These are phyloP conservation scores for Saxispiralis lemnorum DNA, from an alignment of 495 filamentous ascomycete genomes.

Conservation along the genomic window DNA sequence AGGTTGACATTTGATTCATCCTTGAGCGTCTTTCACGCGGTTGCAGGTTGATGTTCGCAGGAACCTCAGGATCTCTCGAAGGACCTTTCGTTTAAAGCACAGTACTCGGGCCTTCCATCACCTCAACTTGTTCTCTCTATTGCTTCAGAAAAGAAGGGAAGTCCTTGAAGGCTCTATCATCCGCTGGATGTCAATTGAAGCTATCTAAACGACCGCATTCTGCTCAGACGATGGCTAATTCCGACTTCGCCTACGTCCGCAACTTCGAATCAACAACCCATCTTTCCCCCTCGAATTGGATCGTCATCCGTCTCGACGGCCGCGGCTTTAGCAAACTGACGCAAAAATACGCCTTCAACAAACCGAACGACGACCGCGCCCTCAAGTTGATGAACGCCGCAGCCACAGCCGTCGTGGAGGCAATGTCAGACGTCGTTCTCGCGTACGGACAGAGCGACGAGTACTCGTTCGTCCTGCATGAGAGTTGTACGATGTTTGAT, in stretches of 20 bases:
- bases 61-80: too few species aligned
- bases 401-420: constrained; percentile 63
- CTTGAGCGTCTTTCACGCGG: too few species aligned
- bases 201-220: too few species aligned
- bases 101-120: too few species aligned
- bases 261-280: constrained; percentile 64
- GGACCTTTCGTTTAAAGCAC: too few species aligned
- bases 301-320: constrained; percentile 83
- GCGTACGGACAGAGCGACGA: constrained; percentile 91
- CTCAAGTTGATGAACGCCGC: constrained; percentile 89
- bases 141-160: too few species aligned
- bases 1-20: too few species aligned
- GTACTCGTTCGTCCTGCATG: constrained; percentile 80
- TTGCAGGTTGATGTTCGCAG: too few species aligned
- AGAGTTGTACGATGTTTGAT: constrained; percentile 64
- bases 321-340: constrained; percentile 75
- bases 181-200: too few species aligned
- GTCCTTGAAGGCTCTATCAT: too few species aligned
- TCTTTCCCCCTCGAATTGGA: constrained; percentile 79
- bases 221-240: constrained; percentile 12
- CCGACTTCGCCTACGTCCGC: constrained; percentile 83
- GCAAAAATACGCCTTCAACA: constrained; percentile 60
- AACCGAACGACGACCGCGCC: constrained; percentile 80
- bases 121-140: too few species aligned
- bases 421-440: constrained; percentile 67